A percentile compares a stretch with the other conserved stretches of the same genome.
Conservation (phyloP, 1,139 yeast species). For the Taphrina wiesneri region DNA sequence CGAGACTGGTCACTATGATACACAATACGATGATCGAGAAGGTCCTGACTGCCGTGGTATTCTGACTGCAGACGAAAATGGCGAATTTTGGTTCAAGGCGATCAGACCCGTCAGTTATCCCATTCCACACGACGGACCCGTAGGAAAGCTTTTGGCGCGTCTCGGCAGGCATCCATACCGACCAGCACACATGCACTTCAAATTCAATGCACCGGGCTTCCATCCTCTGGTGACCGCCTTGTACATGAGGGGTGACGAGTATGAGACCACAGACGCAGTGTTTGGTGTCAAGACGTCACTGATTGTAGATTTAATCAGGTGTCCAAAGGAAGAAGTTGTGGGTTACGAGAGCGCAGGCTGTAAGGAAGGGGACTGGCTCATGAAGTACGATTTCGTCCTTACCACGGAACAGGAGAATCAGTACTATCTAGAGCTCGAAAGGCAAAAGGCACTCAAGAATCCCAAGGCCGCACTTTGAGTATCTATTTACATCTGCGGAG, state of each 20-base stretch:
- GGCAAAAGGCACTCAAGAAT: constrained; percentile 2
- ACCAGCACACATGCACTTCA: constrained; percentile 49
- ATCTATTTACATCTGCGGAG: background rate
- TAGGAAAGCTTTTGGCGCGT: constrained; percentile 45
- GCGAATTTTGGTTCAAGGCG: constrained; percentile 45
- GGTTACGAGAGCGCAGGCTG: constrained; percentile 10
- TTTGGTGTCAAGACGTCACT: constrained; percentile 48
- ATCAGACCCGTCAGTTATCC: constrained; percentile 49
- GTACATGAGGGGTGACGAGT: constrained; percentile 46
- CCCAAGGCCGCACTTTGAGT: background rate
- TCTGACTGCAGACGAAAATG: constrained; percentile 44
- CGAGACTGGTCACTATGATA: constrained; percentile 48
- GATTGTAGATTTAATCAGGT: constrained; percentile 45
- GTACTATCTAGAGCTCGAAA: background rate
- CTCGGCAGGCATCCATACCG: constrained; percentile 49
- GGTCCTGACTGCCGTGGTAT: constrained; percentile 48
- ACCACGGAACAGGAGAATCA: constrained; percentile 8
- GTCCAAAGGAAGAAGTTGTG: constrained; percentile 45
- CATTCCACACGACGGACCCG: constrained; percentile 51
- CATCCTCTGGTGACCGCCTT: constrained; percentile 47
- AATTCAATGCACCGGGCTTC: constrained; percentile 45
- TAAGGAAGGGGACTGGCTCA: constrained; percentile 16
- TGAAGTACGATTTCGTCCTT: constrained; percentile 17
- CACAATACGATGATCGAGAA: constrained; percentile 48
- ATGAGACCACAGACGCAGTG: constrained; percentile 47